Evolutionary conservation across 495 filamentous ascomycete genomes (phyloP).

Genomic region (Aspergillus steynii): DNA sequence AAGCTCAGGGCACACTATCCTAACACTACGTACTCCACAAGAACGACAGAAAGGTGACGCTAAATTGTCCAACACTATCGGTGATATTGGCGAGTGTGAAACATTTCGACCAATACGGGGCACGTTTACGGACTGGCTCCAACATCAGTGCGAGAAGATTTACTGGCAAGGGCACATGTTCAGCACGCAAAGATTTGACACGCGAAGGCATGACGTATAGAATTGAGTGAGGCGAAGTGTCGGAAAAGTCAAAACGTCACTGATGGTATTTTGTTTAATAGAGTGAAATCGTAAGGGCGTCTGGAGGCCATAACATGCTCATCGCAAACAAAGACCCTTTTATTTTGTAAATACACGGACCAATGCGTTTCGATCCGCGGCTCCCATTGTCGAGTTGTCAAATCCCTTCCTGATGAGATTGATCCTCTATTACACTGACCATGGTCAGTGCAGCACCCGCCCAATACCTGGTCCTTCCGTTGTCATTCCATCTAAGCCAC

Average conservation of each 20-base stretch:
- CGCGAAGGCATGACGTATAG: too few relatives aligned
- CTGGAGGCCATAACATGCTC: constrained; percentile 45
- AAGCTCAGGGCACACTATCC: too few relatives aligned
- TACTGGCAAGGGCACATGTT: neutral
- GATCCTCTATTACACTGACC: constrained; percentile 35
- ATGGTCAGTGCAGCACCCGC: constrained; percentile 37
- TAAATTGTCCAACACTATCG: too few relatives aligned
- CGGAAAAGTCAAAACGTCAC: constrained; percentile 29
- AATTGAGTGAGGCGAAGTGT: neutral
- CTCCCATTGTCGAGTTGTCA: constrained; percentile 33
- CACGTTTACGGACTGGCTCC: too few relatives aligned
- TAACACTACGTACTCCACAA: too few relatives aligned
- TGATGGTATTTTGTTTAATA: constrained; percentile 46
- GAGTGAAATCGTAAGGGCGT: constrained; percentile 45
- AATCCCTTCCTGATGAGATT: constrained; percentile 30
- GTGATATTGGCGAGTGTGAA: too few relatives aligned
- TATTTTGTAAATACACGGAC: constrained; percentile 38
- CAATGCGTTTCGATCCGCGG: constrained; percentile 19
- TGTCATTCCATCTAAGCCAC: constrained; percentile 68
- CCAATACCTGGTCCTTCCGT: constrained; percentile 26
- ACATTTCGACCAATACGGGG: too few relatives aligned
- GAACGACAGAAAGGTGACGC: too few relatives aligned
- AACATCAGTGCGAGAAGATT: neutral
- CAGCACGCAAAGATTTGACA: neutral
- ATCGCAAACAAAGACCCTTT: constrained; percentile 46